These are phyloP conservation scores for Globisporangium megalacanthum DNA, from an alignment of 352 stramenopile genomes.

Conservation along the genomic window DNA sequence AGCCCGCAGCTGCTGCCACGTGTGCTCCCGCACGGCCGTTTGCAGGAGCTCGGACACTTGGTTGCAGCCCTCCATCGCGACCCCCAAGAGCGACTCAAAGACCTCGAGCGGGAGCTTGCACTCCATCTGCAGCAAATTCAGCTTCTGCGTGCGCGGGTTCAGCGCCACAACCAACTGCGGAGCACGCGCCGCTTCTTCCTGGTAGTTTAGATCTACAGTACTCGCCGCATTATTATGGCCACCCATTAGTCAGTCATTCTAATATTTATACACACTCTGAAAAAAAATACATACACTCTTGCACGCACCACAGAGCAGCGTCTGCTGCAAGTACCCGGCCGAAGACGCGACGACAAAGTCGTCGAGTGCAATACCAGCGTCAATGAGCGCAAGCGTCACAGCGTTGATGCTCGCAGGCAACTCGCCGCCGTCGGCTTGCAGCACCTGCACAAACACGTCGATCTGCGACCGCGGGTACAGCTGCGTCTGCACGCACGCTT, in stretches of 20 bases:
- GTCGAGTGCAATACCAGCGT: constrained; percentile 89
- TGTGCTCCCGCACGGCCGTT: constrained; percentile 82
- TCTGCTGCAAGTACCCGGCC: constrained; percentile 88
- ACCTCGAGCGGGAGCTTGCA: constrained; percentile 86
- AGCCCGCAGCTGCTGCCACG: constrained; percentile 69
- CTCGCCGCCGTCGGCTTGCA: constrained; percentile 87
- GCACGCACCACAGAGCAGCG: constrained; percentile 69
- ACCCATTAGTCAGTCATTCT: too few species aligned
- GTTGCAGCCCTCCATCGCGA: constrained; percentile 73
- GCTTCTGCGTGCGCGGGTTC: constrained; percentile 84
- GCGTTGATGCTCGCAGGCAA: constrained; percentile 89
- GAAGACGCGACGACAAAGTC: constrained; percentile 90
- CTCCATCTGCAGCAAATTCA: constrained; percentile 89
- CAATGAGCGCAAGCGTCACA: constrained; percentile 85
- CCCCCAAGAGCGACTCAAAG: constrained; percentile 82
- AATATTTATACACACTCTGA: too few species aligned
- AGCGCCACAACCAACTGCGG: constrained; percentile 86
- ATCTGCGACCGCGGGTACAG: constrained; percentile 91
- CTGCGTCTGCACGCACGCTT: constrained; percentile 87
- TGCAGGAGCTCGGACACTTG: constrained; percentile 84
- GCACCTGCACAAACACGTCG: constrained; percentile 90
- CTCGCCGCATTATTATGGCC: too few species aligned
- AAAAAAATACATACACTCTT: constrained; percentile 4
- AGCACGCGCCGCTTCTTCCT: constrained; percentile 82
- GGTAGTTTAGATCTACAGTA: constrained; percentile 89